Base-by-base conservation (phyloP, 108 stramenopile species). In the Pseudonitzschia pungens region DNA sequence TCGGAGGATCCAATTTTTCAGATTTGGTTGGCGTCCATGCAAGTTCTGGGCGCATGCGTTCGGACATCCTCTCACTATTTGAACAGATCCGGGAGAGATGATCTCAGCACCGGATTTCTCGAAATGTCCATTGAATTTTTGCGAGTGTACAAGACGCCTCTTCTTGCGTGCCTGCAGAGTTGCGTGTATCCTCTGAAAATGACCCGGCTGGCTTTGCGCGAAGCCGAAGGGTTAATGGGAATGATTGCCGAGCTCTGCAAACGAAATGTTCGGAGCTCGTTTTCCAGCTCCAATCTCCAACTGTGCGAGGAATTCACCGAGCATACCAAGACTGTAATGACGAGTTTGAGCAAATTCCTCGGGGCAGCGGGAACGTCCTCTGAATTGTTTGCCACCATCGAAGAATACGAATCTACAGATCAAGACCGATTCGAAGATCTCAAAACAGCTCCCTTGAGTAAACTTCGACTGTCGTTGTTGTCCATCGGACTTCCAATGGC, bases 351-450 rank as follows among this genome's bases (percentile, higher is more conserved):
- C 29, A 73, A 72, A 18, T 88, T 91, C 68, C 53, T 91, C 4
- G 87, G 87, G 4, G 77, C 89, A 4, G 71, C 84, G 56, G 89
- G 86, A n/a, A 84, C 84, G 56, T 85, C 89, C 0, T 68, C 86
- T 31, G 89, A 91, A 63, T 77, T 91, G 12, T 87, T 90, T 59
- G 22, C 28, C 24, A 83, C 83, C 16, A 65, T 90, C 27, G 51
- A 78, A 68, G 40, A 83, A 52, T 43, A 72, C 52, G 72, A 74
- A 26, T 72, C 78, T 63, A 65, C 75, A 4, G 78, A 71, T 16
- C 40, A 56, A 26, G 82, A 72, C 18, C 42, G 24, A 16, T 33
- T 52, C 43, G 73, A 78, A 36, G 20, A 29, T 9, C 45, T 59
- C 1, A 33, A 59, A 55, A n/a, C 36, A 68, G 20, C 65, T 56